These are phyloP conservation scores for Mortierella sp. DNA, from an alignment of 371 early-diverging fungal genomes.

Conservation along the genomic window DNA sequence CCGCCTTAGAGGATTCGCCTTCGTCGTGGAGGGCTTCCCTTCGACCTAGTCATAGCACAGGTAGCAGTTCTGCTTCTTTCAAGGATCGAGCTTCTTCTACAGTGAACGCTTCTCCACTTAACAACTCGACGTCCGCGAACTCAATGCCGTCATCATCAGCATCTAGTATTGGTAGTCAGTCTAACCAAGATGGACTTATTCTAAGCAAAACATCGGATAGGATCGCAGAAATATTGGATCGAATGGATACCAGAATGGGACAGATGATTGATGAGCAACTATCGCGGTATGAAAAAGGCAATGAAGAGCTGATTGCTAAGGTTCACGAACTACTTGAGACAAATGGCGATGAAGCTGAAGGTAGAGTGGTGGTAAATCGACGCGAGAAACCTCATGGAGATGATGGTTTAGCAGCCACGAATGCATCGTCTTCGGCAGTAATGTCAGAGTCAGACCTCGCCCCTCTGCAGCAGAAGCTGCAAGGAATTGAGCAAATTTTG, in stretches of 20 bases:
- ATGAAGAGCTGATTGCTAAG: conserved; percentile 31
- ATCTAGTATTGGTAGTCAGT: background rate
- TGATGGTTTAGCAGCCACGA: background rate
- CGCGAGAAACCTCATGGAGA: background rate
- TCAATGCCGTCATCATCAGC: background rate
- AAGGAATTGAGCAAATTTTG: conserved; percentile 5
- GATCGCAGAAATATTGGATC: conserved; percentile 38
- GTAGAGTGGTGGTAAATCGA: background rate
- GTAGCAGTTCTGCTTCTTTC: conserved; percentile 14
- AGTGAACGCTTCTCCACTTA: no score
- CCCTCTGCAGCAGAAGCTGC: background rate
- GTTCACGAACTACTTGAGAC: conserved; percentile 29
- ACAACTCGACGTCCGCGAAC: background rate
- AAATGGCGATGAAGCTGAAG: conserved; percentile 17
- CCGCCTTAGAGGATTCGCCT: conserved; percentile 34
- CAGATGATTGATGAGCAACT: conserved; percentile 44
- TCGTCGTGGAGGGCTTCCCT: conserved; percentile 38
- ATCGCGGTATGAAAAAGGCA: conserved; percentile 28
- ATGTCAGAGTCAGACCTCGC: conserved; percentile 2
- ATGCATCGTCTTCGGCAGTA: background rate
- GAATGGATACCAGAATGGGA: conserved; percentile 32
- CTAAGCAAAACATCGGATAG: conserved; percentile 36
- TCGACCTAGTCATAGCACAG: conserved; percentile 34
- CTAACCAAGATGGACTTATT: background rate
- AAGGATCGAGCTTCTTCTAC: conserved; percentile 15